phyloP scores from a whole-genome alignment of 768 basidiomycete species.

The Lentinula lateritia region DNA sequence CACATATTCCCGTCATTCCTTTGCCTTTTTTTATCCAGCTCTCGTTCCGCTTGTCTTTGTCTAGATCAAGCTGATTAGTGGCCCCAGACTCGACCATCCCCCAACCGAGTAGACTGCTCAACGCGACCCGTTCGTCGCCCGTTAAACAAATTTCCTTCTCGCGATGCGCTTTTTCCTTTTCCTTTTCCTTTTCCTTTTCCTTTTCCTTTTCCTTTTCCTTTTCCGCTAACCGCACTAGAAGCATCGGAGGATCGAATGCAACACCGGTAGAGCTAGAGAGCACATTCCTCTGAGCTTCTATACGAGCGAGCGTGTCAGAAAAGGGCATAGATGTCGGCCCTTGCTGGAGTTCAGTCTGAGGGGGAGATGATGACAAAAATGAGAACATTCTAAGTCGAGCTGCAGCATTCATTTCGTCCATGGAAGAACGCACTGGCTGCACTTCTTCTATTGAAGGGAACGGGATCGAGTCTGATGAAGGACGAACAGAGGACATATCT shows the following conservation, averaged over 20 bases:
- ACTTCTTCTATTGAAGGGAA: neutral
- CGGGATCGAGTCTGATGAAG: neutral
- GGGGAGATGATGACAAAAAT: neutral
- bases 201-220: constrained; percentile 46
- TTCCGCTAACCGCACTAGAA: constrained; percentile 45
- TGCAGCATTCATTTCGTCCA: neutral
- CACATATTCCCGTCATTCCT: constrained; percentile 43
- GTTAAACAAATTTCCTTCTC: constrained; percentile 21
- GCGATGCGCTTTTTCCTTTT: constrained; percentile 30
- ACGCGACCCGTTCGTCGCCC: constrained; percentile 52
- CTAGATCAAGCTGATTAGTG: constrained; percentile 19
- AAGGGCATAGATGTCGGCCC: constrained; percentile 24
- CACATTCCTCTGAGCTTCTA: constrained; percentile 32
- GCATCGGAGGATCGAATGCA: constrained; percentile 36
- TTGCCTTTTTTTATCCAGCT: constrained; percentile 17
- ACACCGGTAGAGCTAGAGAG: constrained; percentile 41
- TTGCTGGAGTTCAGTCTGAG: neutral
- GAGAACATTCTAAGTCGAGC: neutral
- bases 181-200: constrained; percentile 39
- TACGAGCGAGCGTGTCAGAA: constrained; percentile 28
- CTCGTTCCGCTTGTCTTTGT: neutral
- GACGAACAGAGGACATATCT: neutral
- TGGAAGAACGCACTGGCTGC: neutral
- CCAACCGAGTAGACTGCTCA: constrained; percentile 58
- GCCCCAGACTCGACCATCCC: neutral